Evolutionary conservation across 1,284 basidiomycete genomes (phyloP).

Genomic region (Tilletia walkeri): DNA sequence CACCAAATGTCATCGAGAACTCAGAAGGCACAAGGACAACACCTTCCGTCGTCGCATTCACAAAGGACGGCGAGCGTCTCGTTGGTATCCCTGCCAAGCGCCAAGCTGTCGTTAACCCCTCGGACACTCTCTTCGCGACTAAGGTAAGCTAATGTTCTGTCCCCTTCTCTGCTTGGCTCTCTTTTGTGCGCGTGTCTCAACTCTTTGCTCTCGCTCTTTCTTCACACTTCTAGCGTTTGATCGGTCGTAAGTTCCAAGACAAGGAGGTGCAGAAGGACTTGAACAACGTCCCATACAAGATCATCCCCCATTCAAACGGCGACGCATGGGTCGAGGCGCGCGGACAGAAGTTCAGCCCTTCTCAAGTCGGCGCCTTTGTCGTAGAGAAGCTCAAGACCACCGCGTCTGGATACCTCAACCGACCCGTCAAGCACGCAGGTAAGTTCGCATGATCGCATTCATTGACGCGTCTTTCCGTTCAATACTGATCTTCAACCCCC

Average conservation of each 20-base stretch:
- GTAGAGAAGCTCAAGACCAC: constrained; percentile 94
- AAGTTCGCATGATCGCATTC: background rate
- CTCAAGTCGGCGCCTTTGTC: constrained; percentile 74
- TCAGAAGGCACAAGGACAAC: constrained; percentile 96
- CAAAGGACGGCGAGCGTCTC: constrained; percentile 70
- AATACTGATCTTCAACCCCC: background rate
- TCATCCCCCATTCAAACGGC: constrained; percentile 67
- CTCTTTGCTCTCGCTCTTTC: background rate
- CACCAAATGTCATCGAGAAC: constrained; percentile 95
- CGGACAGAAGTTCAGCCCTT: constrained; percentile 64
- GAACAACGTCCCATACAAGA: constrained; percentile 69
- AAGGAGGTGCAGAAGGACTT: constrained; percentile 88
- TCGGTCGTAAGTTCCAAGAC: constrained; percentile 90
- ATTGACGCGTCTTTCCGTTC: background rate
- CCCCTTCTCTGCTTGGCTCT: background rate
- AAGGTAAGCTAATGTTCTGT: constrained; percentile 58
- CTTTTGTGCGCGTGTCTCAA: background rate
- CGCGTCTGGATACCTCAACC: constrained; percentile 85
- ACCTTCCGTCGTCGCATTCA: constrained; percentile 97
- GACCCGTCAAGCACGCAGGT: constrained; percentile 76
- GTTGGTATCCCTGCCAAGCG: constrained; percentile 96
- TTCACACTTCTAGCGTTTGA: constrained; percentile 64
- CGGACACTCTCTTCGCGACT: constrained; percentile 66
- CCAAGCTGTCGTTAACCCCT: constrained; percentile 93
- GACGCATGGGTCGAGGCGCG: constrained; percentile 73